Evolutionary conservation across 805 yeast genomes (phyloP).

Genomic region (Candida coquimbonensis): DNA sequence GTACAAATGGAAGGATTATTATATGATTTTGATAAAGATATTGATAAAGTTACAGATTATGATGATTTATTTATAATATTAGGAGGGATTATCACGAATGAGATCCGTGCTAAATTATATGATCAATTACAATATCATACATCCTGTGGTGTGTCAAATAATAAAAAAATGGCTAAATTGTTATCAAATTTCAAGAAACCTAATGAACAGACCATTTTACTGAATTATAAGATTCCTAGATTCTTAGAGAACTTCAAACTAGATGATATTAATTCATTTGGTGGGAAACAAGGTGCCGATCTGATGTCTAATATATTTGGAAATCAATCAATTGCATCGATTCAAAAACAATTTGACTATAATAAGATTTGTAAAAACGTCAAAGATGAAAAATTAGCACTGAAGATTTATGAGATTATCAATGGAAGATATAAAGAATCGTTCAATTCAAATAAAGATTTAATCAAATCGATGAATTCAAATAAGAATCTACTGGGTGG

Average conservation of each 20-base stretch:
- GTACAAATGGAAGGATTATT: conserved; percentile 19
- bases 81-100: conserved; percentile 54
- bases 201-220: conserved; percentile 71
- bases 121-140: conserved; percentile 70
- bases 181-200: conserved; percentile 87
- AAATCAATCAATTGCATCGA: conserved; percentile 23
- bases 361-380: conserved; percentile 43
- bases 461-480: conserved; percentile 82
- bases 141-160: conserved; percentile 79
- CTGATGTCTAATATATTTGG: conserved; percentile 44
- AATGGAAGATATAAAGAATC: conserved; percentile 56
- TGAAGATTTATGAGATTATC: conserved; percentile 50
- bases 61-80: conserved; percentile 67
- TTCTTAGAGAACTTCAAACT: conserved; percentile 60
- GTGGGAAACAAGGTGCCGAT: conserved; percentile 77
- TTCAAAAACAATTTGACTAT: conserved; percentile 25
- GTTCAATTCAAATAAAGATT: conserved; percentile 45
- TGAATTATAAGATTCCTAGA: conserved; percentile 36
- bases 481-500: conserved; percentile 65
- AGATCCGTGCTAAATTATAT: conserved; percentile 47
- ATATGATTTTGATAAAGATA: conserved; percentile 6
- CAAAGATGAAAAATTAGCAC: conserved; percentile 45
- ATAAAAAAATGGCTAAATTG: conserved; percentile 74
- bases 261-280: conserved; percentile 81
- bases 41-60: conserved; percentile 48